Evolutionary conservation across 306 rosid species (phyloP).

Genomic region (Fagus crenata): DNA sequence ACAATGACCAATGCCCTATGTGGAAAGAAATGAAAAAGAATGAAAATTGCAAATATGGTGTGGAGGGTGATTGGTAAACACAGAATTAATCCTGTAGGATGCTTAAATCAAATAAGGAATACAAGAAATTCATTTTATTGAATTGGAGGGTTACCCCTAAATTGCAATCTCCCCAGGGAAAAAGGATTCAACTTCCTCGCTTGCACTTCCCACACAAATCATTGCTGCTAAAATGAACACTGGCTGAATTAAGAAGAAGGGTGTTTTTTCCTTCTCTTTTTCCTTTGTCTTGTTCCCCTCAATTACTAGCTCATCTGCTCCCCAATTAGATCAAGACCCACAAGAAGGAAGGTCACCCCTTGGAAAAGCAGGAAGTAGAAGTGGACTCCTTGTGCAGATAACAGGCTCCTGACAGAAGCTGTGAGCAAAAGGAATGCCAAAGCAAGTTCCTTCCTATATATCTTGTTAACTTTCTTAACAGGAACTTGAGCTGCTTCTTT

Average conservation of each 20-base stretch:
- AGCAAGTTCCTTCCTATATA: slow-evolving; percentile 79
- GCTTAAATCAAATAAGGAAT: slow-evolving; percentile 12
- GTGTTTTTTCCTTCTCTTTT: slow-evolving; percentile 13
- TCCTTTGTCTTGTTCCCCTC: slow-evolving; percentile 10
- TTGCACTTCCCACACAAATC: slow-evolving; percentile 22
- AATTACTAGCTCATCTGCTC: slow-evolving; percentile 76
- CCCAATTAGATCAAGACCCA: slow-evolving; percentile 94
- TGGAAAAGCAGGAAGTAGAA: slow-evolving; percentile 95
- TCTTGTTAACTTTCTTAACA: slow-evolving; percentile 66
- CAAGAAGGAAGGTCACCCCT: slow-evolving; percentile 91
- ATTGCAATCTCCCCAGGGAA: slow-evolving; percentile 27
- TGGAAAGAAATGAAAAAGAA: slow-evolving; percentile 23
- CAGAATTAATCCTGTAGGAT: slow-evolving; percentile 29
- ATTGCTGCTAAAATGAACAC: slow-evolving; percentile 26
- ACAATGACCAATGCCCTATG: slow-evolving; percentile 50
- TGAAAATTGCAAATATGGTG: slow-evolving; percentile 30
- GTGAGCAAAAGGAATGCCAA: slow-evolving; percentile 86
- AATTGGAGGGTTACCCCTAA: slow-evolving; percentile 29
- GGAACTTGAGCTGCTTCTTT: slow-evolving; percentile 47
- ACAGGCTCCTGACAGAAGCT: slow-evolving; percentile 79
- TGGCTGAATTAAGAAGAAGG: slow-evolving; percentile 15
- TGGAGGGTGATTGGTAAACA: slow-evolving; percentile 29
- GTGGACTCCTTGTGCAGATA: slow-evolving; percentile 93
- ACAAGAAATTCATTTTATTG: slow-evolving; percentile 22
- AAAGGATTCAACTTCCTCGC: slow-evolving; percentile 13